Evolutionary conservation across 306 rosid genomes (phyloP).

Genomic region (Prunus campanulata): DNA sequence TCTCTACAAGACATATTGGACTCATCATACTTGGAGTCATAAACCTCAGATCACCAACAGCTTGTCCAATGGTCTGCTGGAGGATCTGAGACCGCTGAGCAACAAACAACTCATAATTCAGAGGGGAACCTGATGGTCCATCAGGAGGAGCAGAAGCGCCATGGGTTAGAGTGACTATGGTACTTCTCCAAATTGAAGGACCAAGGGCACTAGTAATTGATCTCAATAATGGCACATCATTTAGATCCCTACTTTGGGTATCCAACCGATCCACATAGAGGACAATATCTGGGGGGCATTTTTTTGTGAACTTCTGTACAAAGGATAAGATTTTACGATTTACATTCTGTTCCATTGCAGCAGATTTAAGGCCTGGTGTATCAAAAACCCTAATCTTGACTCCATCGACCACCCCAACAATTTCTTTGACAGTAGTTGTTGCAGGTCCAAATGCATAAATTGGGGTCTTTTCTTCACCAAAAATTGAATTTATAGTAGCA

Average conservation of each 20-base stretch:
- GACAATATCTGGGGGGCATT: slow-evolving; percentile 80
- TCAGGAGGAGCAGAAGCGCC: slow-evolving; percentile 98
- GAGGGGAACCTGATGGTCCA: slow-evolving; percentile 87
- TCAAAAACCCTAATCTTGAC: slow-evolving; percentile 78
- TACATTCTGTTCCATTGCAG: slow-evolving; percentile 65
- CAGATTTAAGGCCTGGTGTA: slow-evolving; percentile 87
- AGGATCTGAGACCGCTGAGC: slow-evolving; percentile 91
- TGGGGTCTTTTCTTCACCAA: slow-evolving; percentile 75
- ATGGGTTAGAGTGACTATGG: slow-evolving; percentile 81
- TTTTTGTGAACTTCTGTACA: slow-evolving; percentile 72
- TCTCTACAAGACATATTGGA: slow-evolving; percentile 89
- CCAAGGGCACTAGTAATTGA: slow-evolving; percentile 66
- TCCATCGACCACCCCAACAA: slow-evolving; percentile 83
- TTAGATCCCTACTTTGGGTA: slow-evolving; percentile 83
- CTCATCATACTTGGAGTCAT: slow-evolving; percentile 83
- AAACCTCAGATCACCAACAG: slow-evolving; percentile 85
- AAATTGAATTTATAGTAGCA: slow-evolving; percentile 92
- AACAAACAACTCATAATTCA: slow-evolving; percentile 87
- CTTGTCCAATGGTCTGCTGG: slow-evolving; percentile 94
- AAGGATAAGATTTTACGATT: slow-evolving; percentile 64
- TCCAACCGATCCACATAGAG: slow-evolving; percentile 95
- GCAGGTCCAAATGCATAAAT: slow-evolving; percentile 81
- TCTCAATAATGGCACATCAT: slow-evolving; percentile 76
- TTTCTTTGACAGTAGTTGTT: slow-evolving; percentile 70
- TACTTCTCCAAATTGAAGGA: slow-evolving; percentile 76